Evolutionary conservation across 352 stramenopile genomes (phyloP).

Genomic region (Phytopythium montanum): DNA sequence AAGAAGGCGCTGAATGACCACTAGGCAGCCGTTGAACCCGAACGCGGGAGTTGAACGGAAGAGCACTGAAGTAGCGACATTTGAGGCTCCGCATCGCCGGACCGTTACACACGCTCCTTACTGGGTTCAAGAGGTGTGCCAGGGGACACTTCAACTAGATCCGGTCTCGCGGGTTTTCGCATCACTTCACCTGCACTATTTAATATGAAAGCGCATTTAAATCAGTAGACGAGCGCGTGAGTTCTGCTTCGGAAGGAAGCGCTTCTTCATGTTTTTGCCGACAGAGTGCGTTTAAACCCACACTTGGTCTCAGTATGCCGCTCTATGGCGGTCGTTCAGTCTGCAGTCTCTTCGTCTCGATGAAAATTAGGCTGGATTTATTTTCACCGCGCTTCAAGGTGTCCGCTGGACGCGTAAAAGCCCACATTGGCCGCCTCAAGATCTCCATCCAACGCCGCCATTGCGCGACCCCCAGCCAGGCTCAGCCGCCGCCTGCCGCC

Average conservation of each 20-base stretch:
- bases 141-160: not conserved
- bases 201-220: not conserved
- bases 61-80: not conserved
- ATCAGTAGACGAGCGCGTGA: too few species aligned
- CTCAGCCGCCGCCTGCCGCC: too few species aligned
- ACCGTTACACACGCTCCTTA: not conserved
- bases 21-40: too few species aligned
- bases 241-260: not conserved
- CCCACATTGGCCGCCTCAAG: not conserved
- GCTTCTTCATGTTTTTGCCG: not conserved
- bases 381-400: not conserved
- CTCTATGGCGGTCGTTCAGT: not conserved
- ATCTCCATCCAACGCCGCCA: not conserved
- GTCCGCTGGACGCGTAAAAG: not conserved
- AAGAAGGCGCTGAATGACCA: too few species aligned
- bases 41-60: not conserved
- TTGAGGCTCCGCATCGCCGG: not conserved
- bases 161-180: not conserved
- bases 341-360: too few species aligned
- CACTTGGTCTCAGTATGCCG: not conserved
- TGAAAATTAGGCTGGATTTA: conserved; percentile 5
- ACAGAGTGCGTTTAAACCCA: not conserved
- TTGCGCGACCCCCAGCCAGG: too few species aligned
- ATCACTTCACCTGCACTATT: not conserved
- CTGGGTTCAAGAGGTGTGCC: not conserved